These are phyloP conservation scores for Nicotiana attenuata DNA, from an alignment of 257 asterid species.

Conservation along the genomic window DNA sequence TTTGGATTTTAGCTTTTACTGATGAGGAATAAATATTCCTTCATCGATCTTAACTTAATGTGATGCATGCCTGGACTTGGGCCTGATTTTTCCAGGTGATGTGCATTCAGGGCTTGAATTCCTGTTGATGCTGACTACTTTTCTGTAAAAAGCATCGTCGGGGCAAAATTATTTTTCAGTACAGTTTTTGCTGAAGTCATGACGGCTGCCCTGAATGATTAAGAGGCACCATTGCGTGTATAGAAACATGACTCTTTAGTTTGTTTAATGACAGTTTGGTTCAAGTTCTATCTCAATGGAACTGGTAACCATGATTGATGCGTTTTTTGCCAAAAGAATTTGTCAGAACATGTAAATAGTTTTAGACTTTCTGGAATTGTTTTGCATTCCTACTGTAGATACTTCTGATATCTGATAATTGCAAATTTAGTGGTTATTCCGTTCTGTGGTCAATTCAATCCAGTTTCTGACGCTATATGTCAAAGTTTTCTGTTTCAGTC, in stretches of 20 bases:
- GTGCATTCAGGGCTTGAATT: conserved; percentile 5
- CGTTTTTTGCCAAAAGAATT: neutral
- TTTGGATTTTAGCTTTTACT: conserved; percentile 13
- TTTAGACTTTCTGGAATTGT: neutral
- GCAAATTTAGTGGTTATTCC: neutral
- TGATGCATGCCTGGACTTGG: conserved; percentile 22
- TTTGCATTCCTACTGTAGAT: neutral
- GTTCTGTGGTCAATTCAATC: neutral
- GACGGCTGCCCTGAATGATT: conserved; percentile 29
- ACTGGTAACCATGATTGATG: neutral
- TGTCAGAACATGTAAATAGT: conserved; percentile 2
- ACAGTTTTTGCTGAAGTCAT: conserved; percentile 29
- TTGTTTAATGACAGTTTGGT: conserved; percentile 12
- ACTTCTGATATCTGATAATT: neutral
- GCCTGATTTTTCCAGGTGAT: conserved; percentile 6
- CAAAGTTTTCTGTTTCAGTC: neutral
- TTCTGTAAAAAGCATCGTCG: conserved; percentile 12
- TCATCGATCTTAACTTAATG: conserved; percentile 27
- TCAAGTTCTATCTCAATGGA: neutral
- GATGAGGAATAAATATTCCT: conserved; percentile 1
- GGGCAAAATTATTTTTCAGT: conserved; percentile 4
- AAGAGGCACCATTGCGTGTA: conserved; percentile 41
- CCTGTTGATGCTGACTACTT: neutral
- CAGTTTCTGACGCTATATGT: neutral
- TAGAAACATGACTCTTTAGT: conserved; percentile 31